phyloP scores from a whole-genome alignment of 1,139 yeast genomes.

The Wickerhamomyces sp. region DNA sequence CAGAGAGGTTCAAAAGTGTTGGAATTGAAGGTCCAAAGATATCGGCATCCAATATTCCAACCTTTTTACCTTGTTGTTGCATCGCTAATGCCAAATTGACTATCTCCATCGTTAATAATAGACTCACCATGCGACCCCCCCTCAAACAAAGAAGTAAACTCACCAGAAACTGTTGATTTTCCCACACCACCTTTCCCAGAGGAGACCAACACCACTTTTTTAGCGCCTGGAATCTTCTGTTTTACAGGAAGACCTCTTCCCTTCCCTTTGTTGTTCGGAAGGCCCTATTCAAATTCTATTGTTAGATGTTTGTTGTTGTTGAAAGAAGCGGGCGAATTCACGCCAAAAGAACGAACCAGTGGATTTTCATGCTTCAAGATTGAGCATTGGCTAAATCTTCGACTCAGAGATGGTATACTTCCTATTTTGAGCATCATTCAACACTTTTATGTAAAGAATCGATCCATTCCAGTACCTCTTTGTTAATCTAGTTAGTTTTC shows the following conservation, averaged over 20 bases:
- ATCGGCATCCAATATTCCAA: slow-evolving; percentile 76
- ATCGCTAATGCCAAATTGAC: slow-evolving; percentile 67
- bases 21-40: slow-evolving; percentile 85
- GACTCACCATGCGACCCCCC: neutral
- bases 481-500: too few species aligned
- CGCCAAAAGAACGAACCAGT: slow-evolving; percentile 33
- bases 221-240: slow-evolving; percentile 55
- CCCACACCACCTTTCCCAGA: slow-evolving; percentile 84
- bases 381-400: neutral
- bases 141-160: neutral
- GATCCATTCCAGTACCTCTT: too few species aligned
- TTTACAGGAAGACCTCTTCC: slow-evolving; percentile 50
- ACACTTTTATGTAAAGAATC: too few species aligned
- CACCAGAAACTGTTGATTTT: slow-evolving; percentile 39
- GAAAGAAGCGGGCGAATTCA: too few species aligned
- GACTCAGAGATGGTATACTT: too few species aligned
- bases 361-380: slow-evolving; percentile 44
- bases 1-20: slow-evolving; percentile 54
- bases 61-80: slow-evolving; percentile 47
- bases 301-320: too few species aligned
- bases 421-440: too few species aligned
- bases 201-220: slow-evolving; percentile 60
- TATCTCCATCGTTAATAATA: slow-evolving; percentile 34
- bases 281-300: slow-evolving; percentile 33
- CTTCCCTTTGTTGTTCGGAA: slow-evolving; percentile 38